A percentile compares a stretch with the other conserved stretches of the same genome.
Evolutionary conservation across 805 yeast genomes (phyloP).

Genomic region (Brettanomyces sp.): DNA sequence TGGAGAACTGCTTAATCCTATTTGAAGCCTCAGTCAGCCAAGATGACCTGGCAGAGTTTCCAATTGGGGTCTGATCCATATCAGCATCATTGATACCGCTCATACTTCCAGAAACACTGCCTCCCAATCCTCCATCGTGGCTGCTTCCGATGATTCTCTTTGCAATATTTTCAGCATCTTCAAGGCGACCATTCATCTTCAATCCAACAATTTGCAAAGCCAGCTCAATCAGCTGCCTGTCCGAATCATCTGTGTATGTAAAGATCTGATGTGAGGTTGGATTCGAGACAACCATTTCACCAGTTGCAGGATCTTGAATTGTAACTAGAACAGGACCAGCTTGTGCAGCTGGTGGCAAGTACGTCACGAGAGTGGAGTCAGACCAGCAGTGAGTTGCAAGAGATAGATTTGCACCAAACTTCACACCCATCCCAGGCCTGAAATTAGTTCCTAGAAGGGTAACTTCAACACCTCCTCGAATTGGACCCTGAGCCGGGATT

Average conservation of each 20-base stretch:
- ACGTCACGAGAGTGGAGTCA: conserved; percentile 85
- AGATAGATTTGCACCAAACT: conserved; percentile 76
- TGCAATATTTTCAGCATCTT: conserved; percentile 91
- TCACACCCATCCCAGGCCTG: conserved; percentile 71
- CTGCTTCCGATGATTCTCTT: conserved; percentile 72
- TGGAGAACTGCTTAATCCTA: conserved; percentile 38
- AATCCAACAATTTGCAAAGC: conserved; percentile 95
- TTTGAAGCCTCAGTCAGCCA: conserved; percentile 48
- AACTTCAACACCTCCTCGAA: conserved; percentile 93
- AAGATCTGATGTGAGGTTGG: conserved; percentile 48
- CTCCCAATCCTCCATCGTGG: conserved; percentile 9
- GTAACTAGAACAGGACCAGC: conserved; percentile 91
- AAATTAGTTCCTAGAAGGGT: conserved; percentile 84
- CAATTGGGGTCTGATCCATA: conserved; percentile 6
- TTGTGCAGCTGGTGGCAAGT: conserved; percentile 80
- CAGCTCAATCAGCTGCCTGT: conserved; percentile 85
- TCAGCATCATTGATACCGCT: conserved; percentile 5
- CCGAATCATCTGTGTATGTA: conserved; percentile 92
- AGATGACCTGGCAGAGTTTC: conserved; percentile 18
- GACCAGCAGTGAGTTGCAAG: conserved; percentile 94
- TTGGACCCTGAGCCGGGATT: conserved; percentile 92
- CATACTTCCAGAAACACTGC: neutral
- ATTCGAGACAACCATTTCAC: conserved; percentile 3
- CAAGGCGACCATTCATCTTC: conserved; percentile 92
- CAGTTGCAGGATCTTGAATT: conserved; percentile 32